A percentile compares a stretch with the other conserved stretches of the same genome.
phyloP scores from a whole-genome alignment of 169 alveolate species.

The Besnoitia besnoiti region DNA sequence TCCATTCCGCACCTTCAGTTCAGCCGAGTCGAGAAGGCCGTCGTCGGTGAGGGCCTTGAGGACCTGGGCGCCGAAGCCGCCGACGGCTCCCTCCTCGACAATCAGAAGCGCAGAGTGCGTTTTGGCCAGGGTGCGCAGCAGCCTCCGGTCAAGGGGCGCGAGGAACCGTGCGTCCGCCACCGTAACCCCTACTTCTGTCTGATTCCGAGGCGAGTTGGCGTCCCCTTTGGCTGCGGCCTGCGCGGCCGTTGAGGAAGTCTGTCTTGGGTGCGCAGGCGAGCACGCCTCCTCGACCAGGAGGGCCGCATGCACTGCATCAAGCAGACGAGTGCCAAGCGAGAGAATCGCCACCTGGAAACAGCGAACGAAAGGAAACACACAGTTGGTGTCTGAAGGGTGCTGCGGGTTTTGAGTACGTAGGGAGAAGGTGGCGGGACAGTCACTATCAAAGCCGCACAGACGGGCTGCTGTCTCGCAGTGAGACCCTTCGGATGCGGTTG shows the following conservation, averaged over 20 bases:
- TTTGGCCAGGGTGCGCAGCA: conserved; percentile 59
- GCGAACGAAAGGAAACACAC: background rate
- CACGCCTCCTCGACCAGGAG: conserved; percentile 1
- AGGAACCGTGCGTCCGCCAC: conserved; percentile 79
- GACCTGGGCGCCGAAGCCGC: conserved; percentile 77
- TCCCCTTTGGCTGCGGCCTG: conserved; percentile 6
- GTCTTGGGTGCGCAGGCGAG: background rate
- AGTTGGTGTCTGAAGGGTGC: background rate
- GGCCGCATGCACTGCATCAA: conserved; percentile 52
- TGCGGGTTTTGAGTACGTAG: too few species aligned
- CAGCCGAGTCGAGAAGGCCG: conserved; percentile 46
- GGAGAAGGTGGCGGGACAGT: too few species aligned
- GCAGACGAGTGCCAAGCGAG: conserved; percentile 60
- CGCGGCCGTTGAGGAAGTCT: background rate
- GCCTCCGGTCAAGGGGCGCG: conserved; percentile 72
- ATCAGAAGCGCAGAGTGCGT: conserved; percentile 68
- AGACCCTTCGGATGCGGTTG: too few species aligned
- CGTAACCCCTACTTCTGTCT: conserved; percentile 43
- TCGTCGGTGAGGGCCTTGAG: conserved; percentile 15
- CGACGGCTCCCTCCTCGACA: conserved; percentile 77
- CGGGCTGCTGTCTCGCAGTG: too few species aligned
- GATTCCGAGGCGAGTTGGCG: background rate
- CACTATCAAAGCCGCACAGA: too few species aligned
- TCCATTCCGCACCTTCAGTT: conserved; percentile 21
- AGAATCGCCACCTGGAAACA: conserved; percentile 56